Base-by-base conservation (phyloP, 1,284 basidiomycete genomes). In the Naganishia cerealis region DNA sequence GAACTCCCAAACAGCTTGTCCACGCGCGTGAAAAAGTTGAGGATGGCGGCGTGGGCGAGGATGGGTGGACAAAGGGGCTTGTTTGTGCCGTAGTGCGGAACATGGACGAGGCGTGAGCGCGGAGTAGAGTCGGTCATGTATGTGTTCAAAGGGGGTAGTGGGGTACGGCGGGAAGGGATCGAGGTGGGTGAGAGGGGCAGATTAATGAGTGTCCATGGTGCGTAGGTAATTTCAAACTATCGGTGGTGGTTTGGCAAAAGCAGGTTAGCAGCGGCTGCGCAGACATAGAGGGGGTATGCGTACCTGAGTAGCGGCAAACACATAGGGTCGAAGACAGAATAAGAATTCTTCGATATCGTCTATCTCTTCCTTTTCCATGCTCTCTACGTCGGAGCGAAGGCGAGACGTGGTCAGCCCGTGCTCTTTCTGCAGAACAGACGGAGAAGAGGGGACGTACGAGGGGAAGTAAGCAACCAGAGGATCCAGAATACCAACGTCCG, bases 261-360 rank as follows among this genome's bases (percentile, higher is more conserved):
- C 16, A 18, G 7, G 16, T 18, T 2, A 46, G 43, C 43, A 0
- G n/a, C 5, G 13, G 43, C n/a, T 18, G 50, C 9, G 40, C 24
- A 21, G 38, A 26, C 38, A 12, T 52, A 9, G 70, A 21, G 8
- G n/a, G 15, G 7, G 21, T 24, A 10, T 42, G 21, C 72, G 40
- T 15, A 79, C 78, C 53, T 77, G 77, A 71, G 81, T 77, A 0
- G 83, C 81, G 0, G 83, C 84, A 72, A 85, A 85, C 21, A 84
- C 84, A 65, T 83, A 84, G 0, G 83, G 82, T 50, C 83, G 79
- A 7, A 85, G 75, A 26, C 84, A 78, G 67, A 83, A 83, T 68
- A 83, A 72, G 39, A 79, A 73, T 67, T 82, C 79, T 50, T 78
- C 66, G 57, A 75, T 72, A 10, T 72, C 67, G 1, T 66, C 67